Percentiles rank a stretch among this genome's conserved stretches.
Conservation (phyloP, 345 rosid genomes). For the Atalantia buxifolia region DNA sequence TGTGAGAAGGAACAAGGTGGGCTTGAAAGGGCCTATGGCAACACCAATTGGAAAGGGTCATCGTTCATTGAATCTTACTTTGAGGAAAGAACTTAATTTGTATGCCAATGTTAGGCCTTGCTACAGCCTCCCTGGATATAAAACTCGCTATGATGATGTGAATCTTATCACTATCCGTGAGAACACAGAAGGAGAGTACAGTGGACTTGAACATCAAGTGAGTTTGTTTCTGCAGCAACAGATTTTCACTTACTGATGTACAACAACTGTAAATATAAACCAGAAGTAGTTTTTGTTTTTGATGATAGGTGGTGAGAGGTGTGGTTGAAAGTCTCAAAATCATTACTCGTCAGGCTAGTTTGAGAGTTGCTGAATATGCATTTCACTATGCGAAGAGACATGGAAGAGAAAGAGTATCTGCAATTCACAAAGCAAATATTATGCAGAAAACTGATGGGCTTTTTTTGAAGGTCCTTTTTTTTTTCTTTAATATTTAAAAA, state of each 20-base stretch:
- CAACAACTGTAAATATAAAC: neutral
- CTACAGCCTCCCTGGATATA: conserved; percentile 94
- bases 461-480: conserved; percentile 68
- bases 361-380: conserved; percentile 99
- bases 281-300: neutral
- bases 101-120: conserved; percentile 99
- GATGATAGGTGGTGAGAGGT: conserved; percentile 90
- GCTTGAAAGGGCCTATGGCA: conserved; percentile 99
- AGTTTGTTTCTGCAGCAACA: conserved; percentile 18
- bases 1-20: conserved; percentile 75
- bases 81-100: conserved; percentile 92
- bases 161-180: conserved; percentile 94
- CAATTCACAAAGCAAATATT: conserved; percentile 95
- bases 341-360: conserved; percentile 94
- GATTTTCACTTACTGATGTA: neutral
- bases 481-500: no score
- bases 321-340: conserved; percentile 98
- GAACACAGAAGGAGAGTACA: conserved; percentile 98
- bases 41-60: conserved; percentile 99
- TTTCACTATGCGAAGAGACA: conserved; percentile 95
- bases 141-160: conserved; percentile 90
- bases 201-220: conserved; percentile 99
- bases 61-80: conserved; percentile 87
- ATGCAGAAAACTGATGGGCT: conserved; percentile 99
- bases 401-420: conserved; percentile 96